A percentile compares a stretch with the other conserved stretches of the same genome.
These are phyloP conservation scores for Arachis hypogaea DNA, from an alignment of 306 rosid species.

Conservation along the genomic window DNA sequence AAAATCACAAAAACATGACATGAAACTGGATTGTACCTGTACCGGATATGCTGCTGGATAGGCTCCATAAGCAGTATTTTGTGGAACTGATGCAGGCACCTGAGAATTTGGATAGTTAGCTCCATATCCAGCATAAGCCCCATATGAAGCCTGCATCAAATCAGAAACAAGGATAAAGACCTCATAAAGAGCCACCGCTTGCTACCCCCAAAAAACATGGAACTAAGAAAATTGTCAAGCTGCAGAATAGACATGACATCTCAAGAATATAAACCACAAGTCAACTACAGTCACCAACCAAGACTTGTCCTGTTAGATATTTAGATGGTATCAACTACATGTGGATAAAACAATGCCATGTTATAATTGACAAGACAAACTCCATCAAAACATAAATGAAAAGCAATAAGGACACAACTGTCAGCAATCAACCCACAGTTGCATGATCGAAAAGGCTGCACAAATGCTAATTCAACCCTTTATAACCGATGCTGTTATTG, in stretches of 20 bases:
- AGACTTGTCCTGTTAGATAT: too few species aligned
- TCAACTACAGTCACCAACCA: neutral
- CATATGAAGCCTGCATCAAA: constrained; percentile 69
- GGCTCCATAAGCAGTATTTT: constrained; percentile 69
- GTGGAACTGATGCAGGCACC: constrained; percentile 66
- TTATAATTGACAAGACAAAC: too few species aligned
- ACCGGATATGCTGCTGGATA: constrained; percentile 88
- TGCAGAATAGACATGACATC: neutral
- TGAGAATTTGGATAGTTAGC: constrained; percentile 65
- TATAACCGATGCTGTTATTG: too few species aligned
- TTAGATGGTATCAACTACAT: too few species aligned
- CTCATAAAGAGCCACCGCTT: neutral
- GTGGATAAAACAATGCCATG: too few species aligned
- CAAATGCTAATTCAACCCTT: too few species aligned
- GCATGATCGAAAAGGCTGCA: too few species aligned
- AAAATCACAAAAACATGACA: neutral
- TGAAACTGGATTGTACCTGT: constrained; percentile 60
- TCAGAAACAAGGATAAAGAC: neutral
- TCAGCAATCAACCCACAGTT: too few species aligned
- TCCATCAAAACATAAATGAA: too few species aligned
- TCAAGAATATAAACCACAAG: neutral
- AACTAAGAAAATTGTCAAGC: too few species aligned
- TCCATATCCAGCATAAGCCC: constrained; percentile 80
- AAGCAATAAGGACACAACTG: too few species aligned
- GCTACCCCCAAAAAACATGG: neutral